Percentiles rank a stretch among this genome's conserved stretches.
Evolutionary conservation across 768 basidiomycete species (phyloP).

Genomic region (Melanogaster broomeanus): DNA sequence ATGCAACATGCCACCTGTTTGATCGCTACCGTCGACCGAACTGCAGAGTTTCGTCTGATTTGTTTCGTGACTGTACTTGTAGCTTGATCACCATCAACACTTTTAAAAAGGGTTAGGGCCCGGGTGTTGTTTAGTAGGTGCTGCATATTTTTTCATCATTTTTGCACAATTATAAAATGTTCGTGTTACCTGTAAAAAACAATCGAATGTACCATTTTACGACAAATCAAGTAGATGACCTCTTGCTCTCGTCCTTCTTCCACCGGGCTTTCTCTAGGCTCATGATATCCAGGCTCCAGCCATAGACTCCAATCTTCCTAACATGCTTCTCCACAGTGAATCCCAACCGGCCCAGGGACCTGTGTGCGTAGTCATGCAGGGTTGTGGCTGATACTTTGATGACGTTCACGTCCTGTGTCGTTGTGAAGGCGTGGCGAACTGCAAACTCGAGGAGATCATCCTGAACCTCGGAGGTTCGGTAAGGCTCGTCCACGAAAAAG

Average conservation of each 20-base stretch:
- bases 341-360: slow-evolving; percentile 45
- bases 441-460: slow-evolving; percentile 67
- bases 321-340: slow-evolving; percentile 49
- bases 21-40: too few relatives aligned
- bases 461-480: slow-evolving; percentile 57
- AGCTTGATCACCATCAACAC: too few relatives aligned
- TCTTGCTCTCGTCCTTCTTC: slow-evolving; percentile 34
- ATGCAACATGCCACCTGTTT: too few relatives aligned
- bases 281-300: slow-evolving; percentile 54
- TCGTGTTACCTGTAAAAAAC: too few relatives aligned
- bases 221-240: slow-evolving; percentile 11
- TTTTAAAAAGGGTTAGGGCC: too few relatives aligned
- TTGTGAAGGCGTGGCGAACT: slow-evolving; percentile 54
- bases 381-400: slow-evolving; percentile 52
- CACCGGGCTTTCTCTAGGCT: slow-evolving; percentile 48
- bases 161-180: too few relatives aligned
- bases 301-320: slow-evolving; percentile 51
- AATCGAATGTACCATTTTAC: neutral
- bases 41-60: too few relatives aligned
- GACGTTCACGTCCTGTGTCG: slow-evolving; percentile 40
- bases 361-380: slow-evolving; percentile 51
- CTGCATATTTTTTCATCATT: too few relatives aligned
- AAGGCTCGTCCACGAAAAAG: slow-evolving; percentile 70
- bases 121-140: too few relatives aligned
- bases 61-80: too few relatives aligned